phyloP scores from a whole-genome alignment of 345 rosid genomes.

The Noccaea caerulescens region DNA sequence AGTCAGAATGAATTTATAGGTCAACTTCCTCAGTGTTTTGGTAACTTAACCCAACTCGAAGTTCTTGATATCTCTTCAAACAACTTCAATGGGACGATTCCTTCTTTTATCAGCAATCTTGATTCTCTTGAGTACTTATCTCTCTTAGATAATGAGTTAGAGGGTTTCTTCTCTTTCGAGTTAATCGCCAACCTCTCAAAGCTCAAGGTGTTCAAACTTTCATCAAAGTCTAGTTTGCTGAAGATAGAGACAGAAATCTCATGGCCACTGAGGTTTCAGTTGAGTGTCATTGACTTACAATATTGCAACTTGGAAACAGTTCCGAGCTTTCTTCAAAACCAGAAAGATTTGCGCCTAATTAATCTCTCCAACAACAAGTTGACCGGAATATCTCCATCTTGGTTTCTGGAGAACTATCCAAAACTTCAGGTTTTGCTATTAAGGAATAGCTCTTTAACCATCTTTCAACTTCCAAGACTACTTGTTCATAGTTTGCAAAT shows the following conservation, averaged over 20 bases:
- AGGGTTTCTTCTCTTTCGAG: constrained; percentile 11
- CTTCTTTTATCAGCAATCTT: neutral
- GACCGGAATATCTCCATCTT: constrained; percentile 10
- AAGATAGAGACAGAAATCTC: neutral
- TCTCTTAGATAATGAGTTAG: constrained; percentile 11
- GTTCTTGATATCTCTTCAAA: constrained; percentile 36
- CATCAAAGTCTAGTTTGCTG: constrained; percentile 3
- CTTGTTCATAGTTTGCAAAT: neutral
- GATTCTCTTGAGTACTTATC: constrained; percentile 13
- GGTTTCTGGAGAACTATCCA: neutral
- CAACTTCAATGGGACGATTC: neutral
- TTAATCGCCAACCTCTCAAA: constrained; percentile 5
- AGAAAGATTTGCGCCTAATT: constrained; percentile 7
- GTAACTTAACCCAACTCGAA: constrained; percentile 13
- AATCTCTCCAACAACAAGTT: constrained; percentile 33
- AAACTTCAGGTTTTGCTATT: constrained; percentile 13
- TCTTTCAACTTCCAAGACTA: neutral
- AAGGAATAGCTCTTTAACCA: constrained; percentile 20
- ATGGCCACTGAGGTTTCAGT: neutral
- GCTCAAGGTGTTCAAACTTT: constrained; percentile 34
- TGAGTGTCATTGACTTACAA: neutral
- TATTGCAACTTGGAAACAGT: neutral
- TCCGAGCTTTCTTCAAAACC: constrained; percentile 27
- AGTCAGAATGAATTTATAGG: constrained; percentile 15
- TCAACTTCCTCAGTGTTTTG: neutral